Percentiles rank a stretch among this genome's conserved stretches.
phyloP scores from a whole-genome alignment of 495 filamentous ascomycete species.

The Neurospora africana region DNA sequence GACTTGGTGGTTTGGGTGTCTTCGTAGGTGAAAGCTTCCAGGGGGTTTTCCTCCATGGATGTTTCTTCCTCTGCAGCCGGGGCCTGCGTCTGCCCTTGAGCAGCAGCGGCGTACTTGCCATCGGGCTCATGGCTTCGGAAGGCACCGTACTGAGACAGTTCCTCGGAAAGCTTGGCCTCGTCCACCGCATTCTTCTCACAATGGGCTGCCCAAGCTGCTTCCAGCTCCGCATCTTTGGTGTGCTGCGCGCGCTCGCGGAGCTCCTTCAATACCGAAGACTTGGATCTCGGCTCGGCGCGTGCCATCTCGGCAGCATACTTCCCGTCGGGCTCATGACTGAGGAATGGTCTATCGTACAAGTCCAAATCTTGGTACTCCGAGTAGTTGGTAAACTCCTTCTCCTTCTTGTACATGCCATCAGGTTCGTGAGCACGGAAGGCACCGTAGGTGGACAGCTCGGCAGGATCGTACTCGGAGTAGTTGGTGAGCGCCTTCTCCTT shows the following conservation, averaged over 20 bases:
- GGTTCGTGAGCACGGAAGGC: slow-evolving; percentile 10
- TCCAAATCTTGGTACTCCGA: slow-evolving; percentile 15
- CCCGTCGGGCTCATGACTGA: slow-evolving; percentile 22
- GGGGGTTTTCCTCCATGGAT: slow-evolving; percentile 18
- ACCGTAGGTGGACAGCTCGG: slow-evolving; percentile 13
- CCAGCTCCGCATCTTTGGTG: background rate
- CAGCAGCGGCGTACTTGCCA: slow-evolving; percentile 6
- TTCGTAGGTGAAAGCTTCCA: slow-evolving; percentile 18
- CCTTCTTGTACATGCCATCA: slow-evolving; percentile 1
- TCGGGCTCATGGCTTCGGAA: slow-evolving; percentile 14
- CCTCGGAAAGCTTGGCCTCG: slow-evolving; percentile 1
- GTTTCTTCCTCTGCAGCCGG: slow-evolving; percentile 3
- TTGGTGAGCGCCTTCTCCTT: background rate
- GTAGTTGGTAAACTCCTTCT: background rate
- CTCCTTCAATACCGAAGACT: slow-evolving; percentile 19
- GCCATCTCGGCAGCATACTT: slow-evolving; percentile 17
- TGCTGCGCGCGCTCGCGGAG: slow-evolving; percentile 1
- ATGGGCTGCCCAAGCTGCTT: background rate
- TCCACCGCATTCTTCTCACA: background rate
- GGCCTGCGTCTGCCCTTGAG: slow-evolving; percentile 1
- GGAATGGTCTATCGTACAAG: slow-evolving; percentile 19
- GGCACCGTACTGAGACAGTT: slow-evolving; percentile 1
- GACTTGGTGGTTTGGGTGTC: slow-evolving; percentile 14
- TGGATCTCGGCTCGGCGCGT: slow-evolving; percentile 6
- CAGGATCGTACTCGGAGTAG: background rate